phyloP scores from a whole-genome alignment of 441 rosid species.

The Metrosideros polymorpha region DNA sequence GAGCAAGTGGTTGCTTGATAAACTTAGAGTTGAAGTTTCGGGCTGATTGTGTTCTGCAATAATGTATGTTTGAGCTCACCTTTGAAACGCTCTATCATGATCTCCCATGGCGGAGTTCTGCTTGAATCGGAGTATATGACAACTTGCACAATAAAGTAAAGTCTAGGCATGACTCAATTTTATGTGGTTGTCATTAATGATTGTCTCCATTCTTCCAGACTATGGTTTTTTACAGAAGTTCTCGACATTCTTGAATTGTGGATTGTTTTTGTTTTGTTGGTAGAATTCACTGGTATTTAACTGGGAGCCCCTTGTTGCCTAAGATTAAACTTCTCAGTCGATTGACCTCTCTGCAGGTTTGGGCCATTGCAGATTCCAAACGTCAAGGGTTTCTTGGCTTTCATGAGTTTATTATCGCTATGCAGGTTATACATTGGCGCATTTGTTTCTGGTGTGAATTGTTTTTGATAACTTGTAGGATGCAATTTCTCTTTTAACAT shows the following conservation, averaged over 20 bases:
- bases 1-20: background rate
- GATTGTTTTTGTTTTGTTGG: background rate
- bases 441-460: background rate
- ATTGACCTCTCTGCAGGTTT: background rate
- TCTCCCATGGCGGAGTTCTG: background rate
- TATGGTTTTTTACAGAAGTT: background rate
- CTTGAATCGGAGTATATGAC: background rate
- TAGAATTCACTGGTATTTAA: background rate
- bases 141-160: background rate
- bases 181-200: background rate
- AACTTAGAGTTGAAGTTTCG: background rate
- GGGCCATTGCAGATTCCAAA: constrained; percentile 9
- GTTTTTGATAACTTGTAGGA: background rate
- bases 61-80: background rate
- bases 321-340: background rate
- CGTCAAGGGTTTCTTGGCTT: constrained; percentile 5
- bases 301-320: background rate
- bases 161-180: background rate
- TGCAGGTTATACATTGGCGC: background rate
- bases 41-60: background rate
- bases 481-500: background rate
- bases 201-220: background rate
- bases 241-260: background rate
- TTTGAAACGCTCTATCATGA: background rate
- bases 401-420: background rate